These are phyloP conservation scores for Turritis glabra DNA, from an alignment of 345 rosid genomes.

Conservation along the genomic window DNA sequence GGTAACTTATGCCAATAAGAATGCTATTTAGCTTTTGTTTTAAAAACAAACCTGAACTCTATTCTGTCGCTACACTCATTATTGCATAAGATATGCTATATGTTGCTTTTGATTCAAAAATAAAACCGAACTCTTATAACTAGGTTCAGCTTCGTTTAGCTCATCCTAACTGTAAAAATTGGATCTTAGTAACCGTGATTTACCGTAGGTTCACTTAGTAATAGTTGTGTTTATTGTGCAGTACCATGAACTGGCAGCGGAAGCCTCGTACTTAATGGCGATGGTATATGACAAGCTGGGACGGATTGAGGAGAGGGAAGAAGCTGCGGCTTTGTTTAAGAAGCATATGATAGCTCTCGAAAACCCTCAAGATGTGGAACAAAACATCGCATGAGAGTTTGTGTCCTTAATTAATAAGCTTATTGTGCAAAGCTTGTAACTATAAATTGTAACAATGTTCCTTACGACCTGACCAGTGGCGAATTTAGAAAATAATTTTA, in stretches of 20 bases:
- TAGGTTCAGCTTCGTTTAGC: constrained; percentile 7
- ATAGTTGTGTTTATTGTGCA: constrained; percentile 36
- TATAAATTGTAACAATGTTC: background rate
- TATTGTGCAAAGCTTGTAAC: constrained; percentile 26
- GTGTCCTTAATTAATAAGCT: constrained; percentile 10
- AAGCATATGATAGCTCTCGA: constrained; percentile 68
- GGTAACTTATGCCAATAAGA: constrained; percentile 47
- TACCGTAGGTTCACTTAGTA: background rate
- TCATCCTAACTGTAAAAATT: background rate
- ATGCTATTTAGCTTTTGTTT: constrained; percentile 8
- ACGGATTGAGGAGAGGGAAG: constrained; percentile 61
- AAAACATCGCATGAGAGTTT: constrained; percentile 15
- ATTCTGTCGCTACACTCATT: background rate
- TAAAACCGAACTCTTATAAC: background rate
- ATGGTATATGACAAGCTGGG: constrained; percentile 67
- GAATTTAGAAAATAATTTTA: no score
- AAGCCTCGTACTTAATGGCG: constrained; percentile 79
- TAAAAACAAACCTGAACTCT: background rate
- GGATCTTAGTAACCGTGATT: background rate
- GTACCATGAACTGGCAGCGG: constrained; percentile 91
- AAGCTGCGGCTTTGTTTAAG: constrained; percentile 74
- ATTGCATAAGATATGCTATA: background rate
- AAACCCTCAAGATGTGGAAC: constrained; percentile 55
- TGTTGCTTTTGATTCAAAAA: background rate
- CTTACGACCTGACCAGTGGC: no score